Conservation (phyloP, 1,284 basidiomycete genomes). For the Uromyces viciae-fabae region DNA sequence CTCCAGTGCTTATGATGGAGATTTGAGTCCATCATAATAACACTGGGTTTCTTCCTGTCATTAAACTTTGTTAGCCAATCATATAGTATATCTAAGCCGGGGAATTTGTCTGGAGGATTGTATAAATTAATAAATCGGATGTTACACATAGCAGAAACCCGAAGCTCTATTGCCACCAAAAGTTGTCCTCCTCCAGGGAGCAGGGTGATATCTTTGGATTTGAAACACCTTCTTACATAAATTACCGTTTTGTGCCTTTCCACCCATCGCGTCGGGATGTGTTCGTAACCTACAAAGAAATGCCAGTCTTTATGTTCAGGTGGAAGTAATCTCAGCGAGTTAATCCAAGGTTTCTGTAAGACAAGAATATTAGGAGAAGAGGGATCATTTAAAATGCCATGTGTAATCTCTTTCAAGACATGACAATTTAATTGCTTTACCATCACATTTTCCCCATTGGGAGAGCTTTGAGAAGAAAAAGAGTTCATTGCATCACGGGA, state of each 20-base stretch:
- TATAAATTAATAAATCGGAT: not conserved
- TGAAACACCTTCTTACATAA: not conserved
- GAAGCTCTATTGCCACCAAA: not conserved
- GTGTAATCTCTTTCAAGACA: not conserved
- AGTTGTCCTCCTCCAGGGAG: not conserved
- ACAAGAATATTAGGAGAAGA: not conserved
- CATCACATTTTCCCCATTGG: too few relatives aligned
- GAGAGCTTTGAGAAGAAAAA: not conserved
- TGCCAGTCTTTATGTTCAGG: not conserved
- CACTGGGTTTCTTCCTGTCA: not conserved
- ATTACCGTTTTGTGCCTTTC: not conserved
- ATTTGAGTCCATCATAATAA: not conserved
- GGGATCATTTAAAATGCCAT: not conserved
- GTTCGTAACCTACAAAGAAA: not conserved
- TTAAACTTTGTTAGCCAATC: not conserved
- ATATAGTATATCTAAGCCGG: not conserved
- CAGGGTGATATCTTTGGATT: not conserved
- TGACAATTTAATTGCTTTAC: conserved; percentile 27
- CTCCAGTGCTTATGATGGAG: conserved; percentile 1
- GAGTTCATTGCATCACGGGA: not conserved
- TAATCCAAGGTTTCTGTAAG: conserved; percentile 21
- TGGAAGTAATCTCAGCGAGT: not conserved
- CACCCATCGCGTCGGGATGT: not conserved
- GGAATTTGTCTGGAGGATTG: conserved; percentile 8
- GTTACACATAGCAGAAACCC: not conserved